Evolutionary conservation across 805 yeast species (phyloP), one percentile per base, ranked within the genome.

Genomic region (Hermanozyma aechmeae): DNA sequence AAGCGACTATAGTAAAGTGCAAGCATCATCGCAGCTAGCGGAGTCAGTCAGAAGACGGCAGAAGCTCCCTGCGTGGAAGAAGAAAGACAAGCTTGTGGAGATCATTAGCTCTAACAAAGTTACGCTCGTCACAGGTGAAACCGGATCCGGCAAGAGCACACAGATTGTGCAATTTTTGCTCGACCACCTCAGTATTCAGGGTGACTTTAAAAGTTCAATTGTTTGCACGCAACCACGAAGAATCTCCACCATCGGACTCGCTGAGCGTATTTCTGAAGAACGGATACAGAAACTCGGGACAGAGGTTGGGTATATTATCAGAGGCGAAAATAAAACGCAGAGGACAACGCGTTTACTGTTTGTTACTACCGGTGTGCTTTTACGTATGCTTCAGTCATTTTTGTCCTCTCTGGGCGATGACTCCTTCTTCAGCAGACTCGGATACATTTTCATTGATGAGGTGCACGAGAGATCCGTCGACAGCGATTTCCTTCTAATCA

Each of bases 401-500:
- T 46, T 71, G 24, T 23, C 38, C 3, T 26, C 36, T 6, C 37
- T 38, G 6, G 36, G 45, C 11, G 55, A 53, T 16, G 42, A 51
- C 23, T 49, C 52, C 1, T 54, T 73, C 28, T 68, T 81, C 35
- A 61, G 65, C 10, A 57, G 69, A 30, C 55, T 87, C 12, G 74
- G 77, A 18, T 81, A 79, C 45, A 71, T 87, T 22, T 76, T 87
- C 23, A 74, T 87, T 23, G 97, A 89, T 63, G 97, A 89, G 56
- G 97, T 89, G n/a, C 97, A 89, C 51, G 97, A 89, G 54, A 61
- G 97, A 40, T 85, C 96, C 0, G 73, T 87, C 32, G 97, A 89
- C 44, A 76, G 87, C 35, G 97, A 89, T 52, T 76, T 87, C 32
- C 61, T 89, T 22, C 60, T 89, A 29, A 83, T 86, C 29, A 68